Base-by-base conservation (phyloP, 2,329 filamentous ascomycete genomes). In the Juglanconis oblonga region DNA sequence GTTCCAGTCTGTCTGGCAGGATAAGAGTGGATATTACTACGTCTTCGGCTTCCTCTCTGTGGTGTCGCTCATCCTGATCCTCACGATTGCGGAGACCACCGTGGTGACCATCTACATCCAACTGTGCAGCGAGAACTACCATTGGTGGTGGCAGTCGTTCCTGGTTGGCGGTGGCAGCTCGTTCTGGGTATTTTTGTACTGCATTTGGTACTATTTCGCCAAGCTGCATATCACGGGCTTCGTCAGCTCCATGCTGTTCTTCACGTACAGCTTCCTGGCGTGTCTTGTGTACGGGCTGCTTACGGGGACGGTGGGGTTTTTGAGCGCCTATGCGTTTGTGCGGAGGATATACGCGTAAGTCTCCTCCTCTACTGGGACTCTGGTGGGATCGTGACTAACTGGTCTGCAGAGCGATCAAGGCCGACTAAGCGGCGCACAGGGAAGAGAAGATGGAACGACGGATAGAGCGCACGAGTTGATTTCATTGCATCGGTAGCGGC, bases 131-230 rank as follows among this genome's bases (percentile, higher is more conserved):
- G 92, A 96, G 81, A 92, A 96, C 73, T 89, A 95, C 74, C 84
- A 91, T 72, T 96, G 92, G 92, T 95, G 90, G 90, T 96, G 91
- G 91, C 89, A 91, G 72, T 91, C 89, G 55, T 95, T 96, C 77
- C 75, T 91, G 52, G 84, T 92, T 8, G 92, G 92, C 49, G 89
- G 88, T 52, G 86, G 87, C 66, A 91, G 87, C 66, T 85, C 89
- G 6, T 73, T 91, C 62, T 96, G 91, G 91, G 85, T 96, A 42
- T 95, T 94, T 71, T 72, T 85, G 42, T 96, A 95, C 76, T 91
- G 89, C 72, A 78, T 88, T 53, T 96, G 90, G 87, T 96, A 94
- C 77, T 96, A 91, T 74, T 82, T 87, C 67, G 86, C 86, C 65
- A 91, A 90, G 73, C 80, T 96, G 58, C 89, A 93, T 73, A 91